These are phyloP conservation scores for Colletotrichum zoysiae DNA, from an alignment of 2,329 filamentous ascomycete genomes.

Conservation along the genomic window DNA sequence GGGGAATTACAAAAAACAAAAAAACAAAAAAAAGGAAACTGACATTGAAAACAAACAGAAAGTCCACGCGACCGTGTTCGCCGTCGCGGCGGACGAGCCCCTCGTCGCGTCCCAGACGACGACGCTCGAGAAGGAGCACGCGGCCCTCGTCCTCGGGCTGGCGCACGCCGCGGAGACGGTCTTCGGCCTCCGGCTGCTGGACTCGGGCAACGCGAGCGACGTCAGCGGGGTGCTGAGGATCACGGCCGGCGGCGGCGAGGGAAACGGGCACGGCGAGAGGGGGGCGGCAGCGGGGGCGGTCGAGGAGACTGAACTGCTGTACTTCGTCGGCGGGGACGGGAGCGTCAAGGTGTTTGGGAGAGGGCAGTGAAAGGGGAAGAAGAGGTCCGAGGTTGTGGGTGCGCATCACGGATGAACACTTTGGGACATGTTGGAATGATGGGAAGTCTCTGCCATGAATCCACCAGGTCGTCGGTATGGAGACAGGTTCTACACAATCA, in stretches of 20 bases:
- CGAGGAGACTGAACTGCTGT: constrained; percentile 80
- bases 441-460: too few species aligned
- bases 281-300: constrained; percentile 46
- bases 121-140: constrained; percentile 76
- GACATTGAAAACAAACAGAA: constrained; percentile 55
- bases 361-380: constrained; percentile 64
- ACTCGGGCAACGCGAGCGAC: constrained; percentile 90
- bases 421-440: not conserved
- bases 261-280: constrained; percentile 44
- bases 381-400: not conserved
- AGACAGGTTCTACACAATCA: not conserved
- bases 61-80: constrained; percentile 75
- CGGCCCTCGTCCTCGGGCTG: constrained; percentile 76
- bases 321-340: constrained; percentile 84
- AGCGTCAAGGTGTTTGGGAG: constrained; percentile 86
- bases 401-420: not conserved
- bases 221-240: constrained; percentile 89
- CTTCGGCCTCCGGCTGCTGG: constrained; percentile 79
- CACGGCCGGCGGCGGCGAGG: constrained; percentile 65
- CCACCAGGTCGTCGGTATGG: not conserved
- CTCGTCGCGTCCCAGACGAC: constrained; percentile 73
- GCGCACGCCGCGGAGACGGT: constrained; percentile 83
- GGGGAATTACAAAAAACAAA: not conserved
- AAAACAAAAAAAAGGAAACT: constrained; percentile 1
- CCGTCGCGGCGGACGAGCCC: constrained; percentile 79